Evolutionary conservation across 768 basidiomycete species (phyloP).

Genomic region (Boletus rex-veris): DNA sequence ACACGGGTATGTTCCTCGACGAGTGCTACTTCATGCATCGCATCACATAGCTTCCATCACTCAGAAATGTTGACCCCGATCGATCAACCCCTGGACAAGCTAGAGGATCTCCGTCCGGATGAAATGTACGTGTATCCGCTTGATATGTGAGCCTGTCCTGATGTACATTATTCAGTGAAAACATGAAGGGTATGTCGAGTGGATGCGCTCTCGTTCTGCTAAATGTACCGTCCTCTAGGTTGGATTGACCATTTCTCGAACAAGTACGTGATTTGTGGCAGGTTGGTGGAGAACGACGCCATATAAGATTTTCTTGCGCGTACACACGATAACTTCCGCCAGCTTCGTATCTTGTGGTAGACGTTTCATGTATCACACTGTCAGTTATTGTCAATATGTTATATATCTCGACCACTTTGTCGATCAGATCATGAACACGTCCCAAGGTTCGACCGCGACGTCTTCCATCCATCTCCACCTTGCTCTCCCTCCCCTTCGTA

Average conservation of each 20-base stretch:
- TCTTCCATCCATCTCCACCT: too few species aligned
- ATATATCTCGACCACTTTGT: neutral
- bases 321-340: neutral
- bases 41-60: neutral
- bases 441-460: too few species aligned
- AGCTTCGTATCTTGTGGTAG: neutral
- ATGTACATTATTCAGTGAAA: conserved; percentile 54
- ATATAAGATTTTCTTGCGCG: conserved; percentile 14
- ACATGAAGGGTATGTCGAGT: conserved; percentile 68
- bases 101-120: conserved; percentile 70
- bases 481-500: too few species aligned
- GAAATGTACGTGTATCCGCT: conserved; percentile 64
- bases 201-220: neutral
- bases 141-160: neutral
- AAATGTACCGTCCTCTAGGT: conserved; percentile 38
- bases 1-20: conserved; percentile 56
- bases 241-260: conserved; percentile 94
- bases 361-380: conserved; percentile 8
- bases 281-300: conserved; percentile 77
- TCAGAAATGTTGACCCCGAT: conserved; percentile 88
- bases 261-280: conserved; percentile 91
- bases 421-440: too few species aligned
- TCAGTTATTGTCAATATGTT: conserved; percentile 3
- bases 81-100: conserved; percentile 81
- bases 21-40: neutral